A percentile compares a stretch with the other conserved stretches of the same genome.
Conservation (phyloP, 164 flowering plant species). For the grape (Vitis vinifera) region ASM3070453v1 NC_081816.1:6335001-6335500, state of each 20-base stretch:
- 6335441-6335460: not conserved
- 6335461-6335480: slow-evolving; percentile 3
- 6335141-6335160: not conserved
- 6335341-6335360: slow-evolving; percentile 86
- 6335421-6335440: not conserved
- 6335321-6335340: slow-evolving; percentile 63
- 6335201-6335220: not conserved
- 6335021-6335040: no score
- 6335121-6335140: no score
- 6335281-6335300: slow-evolving; percentile 1
- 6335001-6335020: no score
- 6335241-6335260: not conserved
- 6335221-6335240: not conserved
- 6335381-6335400: slow-evolving; percentile 79
- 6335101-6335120: no score
- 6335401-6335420: slow-evolving; percentile 92
- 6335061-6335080: no score
- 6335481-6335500: slow-evolving; percentile 59
- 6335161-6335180: not conserved
- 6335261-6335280: not conserved
- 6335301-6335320: not conserved
- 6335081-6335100: no score
- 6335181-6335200: not conserved
- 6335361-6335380: slow-evolving; percentile 87
- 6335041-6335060: no score